Base-by-base conservation (phyloP, 148 eudicot genomes). In the Rhododendron ferrugineum region DNA sequence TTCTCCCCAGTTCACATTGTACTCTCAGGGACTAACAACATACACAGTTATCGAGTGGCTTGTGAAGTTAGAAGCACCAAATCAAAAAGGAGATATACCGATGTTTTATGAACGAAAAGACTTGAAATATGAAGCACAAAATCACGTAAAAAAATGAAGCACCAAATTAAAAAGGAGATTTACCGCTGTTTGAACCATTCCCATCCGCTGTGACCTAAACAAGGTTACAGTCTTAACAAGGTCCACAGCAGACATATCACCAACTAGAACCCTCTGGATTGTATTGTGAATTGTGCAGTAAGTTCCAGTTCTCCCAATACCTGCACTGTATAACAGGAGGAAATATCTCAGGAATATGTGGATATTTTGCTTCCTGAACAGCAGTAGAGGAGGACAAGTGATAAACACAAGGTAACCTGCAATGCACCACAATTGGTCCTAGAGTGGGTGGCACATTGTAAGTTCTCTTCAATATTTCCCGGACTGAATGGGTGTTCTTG, bases 281-380 rank as follows among this genome's bases (percentile, higher is more conserved):
- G 97, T 87, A 80, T 97, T 93, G 83, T 97, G 95, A 88, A 95
- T 90, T 7, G 92, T 86, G 83, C 99, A 95, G 80, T 97, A 97
- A 77, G 99, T 92, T 77, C 99, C 99, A 23, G 99, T 97, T 88
- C 98, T 95, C 78, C 99, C 99, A 88, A 97, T 97, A 90, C 99
- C 99, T 88, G 98, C 99, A 90, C 99, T 95, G 95, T 62, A 77
- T 83, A 80, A 82, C 22, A 82, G 85, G 79, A 81, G 83, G 73
- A 81, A 76, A 78, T 78, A 82, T 54, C 46, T 87, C 79, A 89
- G 88, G 84, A 40, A 18, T 80, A 81, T 72, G 40, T 34, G 36
- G 11, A 74, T 60, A 80, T 64, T n/a, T 80, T 28, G 84, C 64
- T 75, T n/a, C 30, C 77, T 10, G 34, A 66, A n/a, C 11, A 60